Conservation (phyloP, 2,329 filamentous ascomycete species). For the Fusarium udum region DNA sequence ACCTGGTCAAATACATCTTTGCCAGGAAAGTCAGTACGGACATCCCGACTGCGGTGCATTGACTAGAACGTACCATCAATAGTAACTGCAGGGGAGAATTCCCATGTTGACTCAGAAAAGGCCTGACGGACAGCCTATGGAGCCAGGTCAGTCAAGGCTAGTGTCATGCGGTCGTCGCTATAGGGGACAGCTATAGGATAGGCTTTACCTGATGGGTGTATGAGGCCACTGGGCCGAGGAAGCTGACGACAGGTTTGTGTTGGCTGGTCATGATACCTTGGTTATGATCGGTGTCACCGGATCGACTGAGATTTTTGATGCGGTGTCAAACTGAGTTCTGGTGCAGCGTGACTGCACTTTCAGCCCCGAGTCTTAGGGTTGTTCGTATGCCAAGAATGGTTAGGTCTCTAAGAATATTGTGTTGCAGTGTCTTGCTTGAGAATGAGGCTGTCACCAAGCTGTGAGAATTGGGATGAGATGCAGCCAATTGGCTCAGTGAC, state of each 20-base stretch:
- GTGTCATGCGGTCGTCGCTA: conserved; percentile 31
- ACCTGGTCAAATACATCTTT: conserved; percentile 83
- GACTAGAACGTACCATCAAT: conserved; percentile 56
- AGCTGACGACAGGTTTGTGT: conserved; percentile 56
- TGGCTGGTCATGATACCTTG: conserved; percentile 41
- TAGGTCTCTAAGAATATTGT: background rate
- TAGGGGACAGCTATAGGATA: background rate
- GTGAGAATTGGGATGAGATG: conserved; percentile 8
- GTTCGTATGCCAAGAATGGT: background rate
- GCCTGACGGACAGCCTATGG: conserved; percentile 57
- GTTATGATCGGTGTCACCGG: conserved; percentile 14
- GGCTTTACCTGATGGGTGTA: conserved; percentile 61
- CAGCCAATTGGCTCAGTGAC: conserved; percentile 3
- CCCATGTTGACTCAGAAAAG: conserved; percentile 60
- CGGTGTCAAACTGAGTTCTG: background rate
- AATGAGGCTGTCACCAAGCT: conserved; percentile 5
- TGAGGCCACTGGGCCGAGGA: conserved; percentile 59
- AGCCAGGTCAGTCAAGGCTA: conserved; percentile 19
- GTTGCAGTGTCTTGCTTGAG: background rate
- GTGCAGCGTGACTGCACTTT: background rate
- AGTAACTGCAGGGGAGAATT: conserved; percentile 60
- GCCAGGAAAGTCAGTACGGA: conserved; percentile 9
- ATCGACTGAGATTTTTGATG: conserved; percentile 3
- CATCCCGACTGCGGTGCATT: background rate
- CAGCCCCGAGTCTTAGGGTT: background rate